Conservation (phyloP, 2,329 filamentous ascomycete genomes). For the Aspergillus udagawae region DNA sequence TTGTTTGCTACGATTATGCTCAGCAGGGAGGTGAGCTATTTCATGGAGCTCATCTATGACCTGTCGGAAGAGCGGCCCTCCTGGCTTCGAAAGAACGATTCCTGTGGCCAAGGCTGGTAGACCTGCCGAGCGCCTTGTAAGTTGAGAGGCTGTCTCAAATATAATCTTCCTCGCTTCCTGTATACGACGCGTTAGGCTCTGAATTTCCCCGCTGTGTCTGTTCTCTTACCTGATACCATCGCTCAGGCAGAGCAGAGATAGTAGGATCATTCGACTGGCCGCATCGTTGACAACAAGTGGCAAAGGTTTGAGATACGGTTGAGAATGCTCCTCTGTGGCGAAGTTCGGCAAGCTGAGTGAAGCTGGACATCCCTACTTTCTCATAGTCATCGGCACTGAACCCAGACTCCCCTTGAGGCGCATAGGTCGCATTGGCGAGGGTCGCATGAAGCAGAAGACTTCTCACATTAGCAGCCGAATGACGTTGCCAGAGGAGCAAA, state of each 20-base stretch:
- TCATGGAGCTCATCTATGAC: constrained; percentile 41
- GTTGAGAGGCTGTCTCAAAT: constrained; percentile 68
- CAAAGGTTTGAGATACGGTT: constrained; percentile 85
- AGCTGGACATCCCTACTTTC: constrained; percentile 68
- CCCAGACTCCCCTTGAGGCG: constrained; percentile 41
- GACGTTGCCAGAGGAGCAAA: constrained; percentile 2
- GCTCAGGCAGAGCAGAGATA: constrained; percentile 50
- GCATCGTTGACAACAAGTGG: constrained; percentile 68
- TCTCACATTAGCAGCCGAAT: constrained; percentile 16
- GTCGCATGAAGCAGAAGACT: constrained; percentile 69
- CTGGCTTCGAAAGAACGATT: constrained; percentile 61
- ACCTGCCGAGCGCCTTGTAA: constrained; percentile 84
- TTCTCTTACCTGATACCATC: constrained; percentile 65
- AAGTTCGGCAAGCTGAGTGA: constrained; percentile 75
- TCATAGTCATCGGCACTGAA: constrained; percentile 57
- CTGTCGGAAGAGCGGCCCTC: constrained; percentile 43
- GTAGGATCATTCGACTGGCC: constrained; percentile 48
- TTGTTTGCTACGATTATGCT: constrained; percentile 25
- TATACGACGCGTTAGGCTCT: constrained; percentile 11
- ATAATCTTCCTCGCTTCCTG: constrained; percentile 62
- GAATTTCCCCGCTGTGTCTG: constrained; percentile 4
- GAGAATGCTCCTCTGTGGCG: constrained; percentile 91
- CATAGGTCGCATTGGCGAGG: constrained; percentile 51
- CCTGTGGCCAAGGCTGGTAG: constrained; percentile 83
- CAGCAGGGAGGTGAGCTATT: constrained; percentile 31